Evolutionary conservation across 2,329 filamentous ascomycete genomes (phyloP).

Genomic region (Decorospora gaudefroyi): DNA sequence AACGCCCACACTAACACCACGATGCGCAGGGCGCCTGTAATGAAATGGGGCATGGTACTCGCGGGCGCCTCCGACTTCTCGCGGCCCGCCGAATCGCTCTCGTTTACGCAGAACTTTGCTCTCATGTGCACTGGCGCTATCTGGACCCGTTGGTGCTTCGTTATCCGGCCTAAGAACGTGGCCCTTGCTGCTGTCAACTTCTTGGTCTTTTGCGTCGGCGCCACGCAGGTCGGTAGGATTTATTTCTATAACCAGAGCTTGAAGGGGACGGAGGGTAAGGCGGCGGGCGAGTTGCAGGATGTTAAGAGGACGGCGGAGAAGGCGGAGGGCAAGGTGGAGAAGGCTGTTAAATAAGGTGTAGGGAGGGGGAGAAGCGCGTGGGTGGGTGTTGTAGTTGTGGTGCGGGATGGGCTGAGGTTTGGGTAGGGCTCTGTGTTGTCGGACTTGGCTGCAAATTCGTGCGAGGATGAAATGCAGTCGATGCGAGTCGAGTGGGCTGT

Average conservation of each 20-base stretch:
- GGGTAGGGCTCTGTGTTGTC: too few relatives aligned
- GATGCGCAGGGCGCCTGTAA: slow-evolving; percentile 77
- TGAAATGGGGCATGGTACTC: slow-evolving; percentile 92
- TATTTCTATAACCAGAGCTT: slow-evolving; percentile 65
- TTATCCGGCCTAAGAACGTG: slow-evolving; percentile 92
- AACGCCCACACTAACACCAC: slow-evolving; percentile 5
- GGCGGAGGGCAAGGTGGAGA: slow-evolving; percentile 31
- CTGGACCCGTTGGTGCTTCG: slow-evolving; percentile 98
- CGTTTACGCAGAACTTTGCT: slow-evolving; percentile 87
- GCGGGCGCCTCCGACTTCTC: slow-evolving; percentile 90
- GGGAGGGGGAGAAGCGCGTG: not conserved
- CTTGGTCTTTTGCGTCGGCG: slow-evolving; percentile 88
- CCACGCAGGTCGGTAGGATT: slow-evolving; percentile 81
- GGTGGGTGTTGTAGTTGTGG: not conserved
- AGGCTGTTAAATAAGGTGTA: slow-evolving; percentile 7
- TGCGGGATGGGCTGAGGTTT: too few relatives aligned
- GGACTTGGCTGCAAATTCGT: too few relatives aligned
- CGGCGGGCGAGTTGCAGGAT: slow-evolving; percentile 43
- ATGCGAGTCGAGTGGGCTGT: too few relatives aligned
- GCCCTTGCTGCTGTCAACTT: slow-evolving; percentile 97
- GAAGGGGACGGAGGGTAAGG: slow-evolving; percentile 55
- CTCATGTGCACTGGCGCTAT: slow-evolving; percentile 90
- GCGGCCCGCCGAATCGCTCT: slow-evolving; percentile 89
- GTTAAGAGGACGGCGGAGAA: slow-evolving; percentile 40
- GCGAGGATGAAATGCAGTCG: too few relatives aligned